Evolutionary conservation across 2,329 filamentous ascomycete species (phyloP).

Genomic region (Cytospora piceicola): DNA sequence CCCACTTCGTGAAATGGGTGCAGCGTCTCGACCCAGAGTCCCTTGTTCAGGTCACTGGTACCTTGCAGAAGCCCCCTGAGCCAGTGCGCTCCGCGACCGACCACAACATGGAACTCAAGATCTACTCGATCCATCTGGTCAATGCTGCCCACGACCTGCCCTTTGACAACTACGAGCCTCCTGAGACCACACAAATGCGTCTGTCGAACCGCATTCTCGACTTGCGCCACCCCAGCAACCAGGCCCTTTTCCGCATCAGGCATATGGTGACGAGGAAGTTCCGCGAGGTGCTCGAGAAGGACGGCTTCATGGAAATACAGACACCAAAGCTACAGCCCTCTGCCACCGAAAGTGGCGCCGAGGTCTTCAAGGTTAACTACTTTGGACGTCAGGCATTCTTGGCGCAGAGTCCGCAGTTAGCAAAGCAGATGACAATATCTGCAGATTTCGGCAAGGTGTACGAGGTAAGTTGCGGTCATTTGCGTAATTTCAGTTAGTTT

Average conservation of each 20-base stretch:
- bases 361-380: conserved; percentile 91
- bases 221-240: conserved; percentile 81
- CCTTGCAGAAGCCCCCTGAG: conserved; percentile 73
- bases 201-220: conserved; percentile 78
- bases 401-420: conserved; percentile 87
- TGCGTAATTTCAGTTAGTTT: not conserved
- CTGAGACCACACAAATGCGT: conserved; percentile 62
- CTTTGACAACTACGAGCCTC: conserved; percentile 55
- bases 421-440: conserved; percentile 91
- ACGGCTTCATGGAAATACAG: conserved; percentile 89
- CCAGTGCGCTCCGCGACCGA: conserved; percentile 76
- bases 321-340: conserved; percentile 89
- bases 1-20: conserved; percentile 79
- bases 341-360: conserved; percentile 88
- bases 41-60: conserved; percentile 76
- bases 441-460: conserved; percentile 89
- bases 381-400: conserved; percentile 86
- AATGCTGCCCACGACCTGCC: conserved; percentile 54
- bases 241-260: conserved; percentile 86
- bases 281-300: conserved; percentile 72
- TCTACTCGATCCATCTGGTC: conserved; percentile 59
- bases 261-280: conserved; percentile 80
- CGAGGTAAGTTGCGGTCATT: conserved; percentile 53
- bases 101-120: conserved; percentile 74
- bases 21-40: conserved; percentile 80